Conservation (phyloP, 1,284 basidiomycete species). For the Boletellus deceptivus region DNA sequence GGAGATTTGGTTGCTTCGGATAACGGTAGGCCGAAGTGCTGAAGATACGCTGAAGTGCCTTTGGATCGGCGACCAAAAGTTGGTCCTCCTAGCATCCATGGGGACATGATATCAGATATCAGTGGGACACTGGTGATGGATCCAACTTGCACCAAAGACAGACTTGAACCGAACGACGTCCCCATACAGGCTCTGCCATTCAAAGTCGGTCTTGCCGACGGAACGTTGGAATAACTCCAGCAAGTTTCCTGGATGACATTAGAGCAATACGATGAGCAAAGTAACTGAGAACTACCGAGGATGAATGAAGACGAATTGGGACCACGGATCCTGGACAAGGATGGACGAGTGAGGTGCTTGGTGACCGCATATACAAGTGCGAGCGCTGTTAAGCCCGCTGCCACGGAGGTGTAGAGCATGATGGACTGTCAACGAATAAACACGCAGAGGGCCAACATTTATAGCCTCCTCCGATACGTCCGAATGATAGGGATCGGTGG, state of each 20-base stretch:
- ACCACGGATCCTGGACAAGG: too few relatives aligned
- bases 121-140: neutral
- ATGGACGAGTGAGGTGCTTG: too few relatives aligned
- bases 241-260: conserved; percentile 32
- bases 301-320: too few relatives aligned
- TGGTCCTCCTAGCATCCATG: conserved; percentile 21
- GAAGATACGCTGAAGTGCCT: conserved; percentile 42
- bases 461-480: too few relatives aligned
- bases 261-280: too few relatives aligned
- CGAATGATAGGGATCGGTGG: too few relatives aligned
- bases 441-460: too few relatives aligned
- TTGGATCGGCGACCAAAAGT: conserved; percentile 37
- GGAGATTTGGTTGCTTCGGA: conserved; percentile 36
- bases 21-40: conserved; percentile 40
- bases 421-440: too few relatives aligned
- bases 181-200: conserved; percentile 33
- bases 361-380: too few relatives aligned
- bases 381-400: too few relatives aligned
- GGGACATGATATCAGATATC: neutral
- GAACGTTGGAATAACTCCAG: conserved; percentile 24
- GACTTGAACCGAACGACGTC: conserved; percentile 29
- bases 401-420: too few relatives aligned
- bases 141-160: conserved; percentile 22
- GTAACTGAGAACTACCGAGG: too few relatives aligned
- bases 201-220: conserved; percentile 26